These are phyloP conservation scores for Dryadomyces quercivorus DNA, from an alignment of 2,329 filamentous ascomycete species.

Conservation along the genomic window DNA sequence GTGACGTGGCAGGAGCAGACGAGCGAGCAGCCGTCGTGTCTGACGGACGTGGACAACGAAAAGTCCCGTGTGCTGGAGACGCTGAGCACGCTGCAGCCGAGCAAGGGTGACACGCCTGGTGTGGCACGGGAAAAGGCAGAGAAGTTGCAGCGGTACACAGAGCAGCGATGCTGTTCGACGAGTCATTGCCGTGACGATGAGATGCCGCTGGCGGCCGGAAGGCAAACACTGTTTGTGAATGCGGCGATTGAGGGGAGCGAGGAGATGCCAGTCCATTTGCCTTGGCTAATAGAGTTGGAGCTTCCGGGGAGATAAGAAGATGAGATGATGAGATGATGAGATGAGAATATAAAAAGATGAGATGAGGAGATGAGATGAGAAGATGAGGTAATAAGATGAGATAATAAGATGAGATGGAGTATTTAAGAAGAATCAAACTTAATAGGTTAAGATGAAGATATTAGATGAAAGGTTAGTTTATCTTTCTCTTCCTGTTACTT, in stretches of 20 bases:
- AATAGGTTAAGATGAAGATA: too few species aligned
- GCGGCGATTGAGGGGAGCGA: slow-evolving; percentile 29
- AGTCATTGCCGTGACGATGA: background rate
- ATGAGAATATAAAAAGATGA: too few species aligned
- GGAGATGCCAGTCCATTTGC: background rate
- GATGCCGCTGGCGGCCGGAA: slow-evolving; percentile 17
- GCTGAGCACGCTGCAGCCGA: slow-evolving; percentile 11
- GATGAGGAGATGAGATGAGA: too few species aligned
- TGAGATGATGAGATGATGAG: too few species aligned
- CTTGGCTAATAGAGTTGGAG: background rate
- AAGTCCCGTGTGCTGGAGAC: slow-evolving; percentile 23
- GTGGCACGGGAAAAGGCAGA: background rate
- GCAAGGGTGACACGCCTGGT: slow-evolving; percentile 4
- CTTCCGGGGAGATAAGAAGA: background rate
- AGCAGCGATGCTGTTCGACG: background rate
- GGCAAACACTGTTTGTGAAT: slow-evolving; percentile 43
- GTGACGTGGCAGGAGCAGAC: slow-evolving; percentile 32
- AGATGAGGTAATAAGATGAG: too few species aligned
- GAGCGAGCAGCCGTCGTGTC: slow-evolving; percentile 24
- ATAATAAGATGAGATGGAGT: too few species aligned
- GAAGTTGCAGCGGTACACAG: background rate
- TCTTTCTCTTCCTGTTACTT: too few species aligned
- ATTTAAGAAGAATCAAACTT: too few species aligned
- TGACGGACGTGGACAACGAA: slow-evolving; percentile 35
- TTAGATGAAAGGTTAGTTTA: too few species aligned